These are phyloP conservation scores for Fusarium devonianum DNA, from an alignment of 2,329 filamentous ascomycete species.

Conservation along the genomic window DNA sequence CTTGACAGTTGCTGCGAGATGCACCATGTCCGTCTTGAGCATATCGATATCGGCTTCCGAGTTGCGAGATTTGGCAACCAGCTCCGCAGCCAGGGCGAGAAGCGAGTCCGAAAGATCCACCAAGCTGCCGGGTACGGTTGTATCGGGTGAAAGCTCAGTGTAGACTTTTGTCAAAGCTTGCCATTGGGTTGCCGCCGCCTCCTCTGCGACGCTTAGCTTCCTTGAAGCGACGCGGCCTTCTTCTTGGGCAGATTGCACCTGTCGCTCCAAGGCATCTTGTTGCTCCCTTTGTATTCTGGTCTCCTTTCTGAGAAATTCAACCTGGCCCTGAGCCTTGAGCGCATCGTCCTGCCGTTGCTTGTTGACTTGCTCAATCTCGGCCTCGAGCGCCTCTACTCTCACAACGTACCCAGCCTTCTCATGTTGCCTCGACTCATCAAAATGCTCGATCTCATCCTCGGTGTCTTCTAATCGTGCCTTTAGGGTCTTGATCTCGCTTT, in stretches of 20 bases:
- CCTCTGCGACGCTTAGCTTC: slow-evolving; percentile 59
- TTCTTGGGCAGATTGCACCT: slow-evolving; percentile 63
- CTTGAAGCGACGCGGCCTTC: slow-evolving; percentile 59
- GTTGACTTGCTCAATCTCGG: slow-evolving; percentile 71
- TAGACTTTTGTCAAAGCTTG: slow-evolving; percentile 66
- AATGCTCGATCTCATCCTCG: slow-evolving; percentile 89
- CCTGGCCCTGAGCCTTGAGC: slow-evolving; percentile 66
- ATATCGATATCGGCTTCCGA: slow-evolving; percentile 66
- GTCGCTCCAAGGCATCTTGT: slow-evolving; percentile 63
- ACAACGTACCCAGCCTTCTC: slow-evolving; percentile 76
- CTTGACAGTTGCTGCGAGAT: slow-evolving; percentile 61
- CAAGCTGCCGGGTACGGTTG: slow-evolving; percentile 62
- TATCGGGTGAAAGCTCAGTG: slow-evolving; percentile 62
- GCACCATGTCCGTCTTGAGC: slow-evolving; percentile 69
- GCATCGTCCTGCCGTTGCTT: slow-evolving; percentile 65
- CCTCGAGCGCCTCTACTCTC: slow-evolving; percentile 70
- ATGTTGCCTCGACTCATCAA: slow-evolving; percentile 83
- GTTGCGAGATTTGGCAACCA: slow-evolving; percentile 66
- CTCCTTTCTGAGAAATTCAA: slow-evolving; percentile 69
- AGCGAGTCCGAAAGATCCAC: slow-evolving; percentile 67
- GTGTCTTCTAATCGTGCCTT: slow-evolving; percentile 83
- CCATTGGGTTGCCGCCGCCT: slow-evolving; percentile 59
- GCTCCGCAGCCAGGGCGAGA: slow-evolving; percentile 62
- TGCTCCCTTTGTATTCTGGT: slow-evolving; percentile 65
- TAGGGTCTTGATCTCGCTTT: slow-evolving; percentile 78